A percentile compares a stretch with the other conserved stretches of the same genome.
Evolutionary conservation across 192 early-diverging fungal genomes (phyloP).

Genomic region (Entomortierella lignicola): DNA sequence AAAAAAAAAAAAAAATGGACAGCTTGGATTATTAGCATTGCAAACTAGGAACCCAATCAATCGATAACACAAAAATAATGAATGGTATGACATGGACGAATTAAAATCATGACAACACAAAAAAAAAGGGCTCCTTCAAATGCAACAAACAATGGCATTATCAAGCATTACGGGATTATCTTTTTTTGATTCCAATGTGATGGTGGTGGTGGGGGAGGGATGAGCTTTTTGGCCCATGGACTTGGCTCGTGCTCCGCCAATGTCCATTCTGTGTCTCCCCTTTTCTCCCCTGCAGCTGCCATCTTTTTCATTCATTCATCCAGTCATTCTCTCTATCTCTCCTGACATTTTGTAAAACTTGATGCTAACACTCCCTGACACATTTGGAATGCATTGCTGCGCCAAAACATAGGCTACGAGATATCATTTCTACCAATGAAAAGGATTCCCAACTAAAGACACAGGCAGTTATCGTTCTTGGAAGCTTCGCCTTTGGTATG

Average conservation of each 20-base stretch:
- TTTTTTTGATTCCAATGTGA: background rate
- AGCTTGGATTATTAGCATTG: no score
- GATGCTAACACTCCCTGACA: conserved; percentile 9
- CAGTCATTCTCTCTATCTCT: no score
- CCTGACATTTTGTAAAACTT: no score
- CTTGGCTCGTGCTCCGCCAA: conserved; percentile 28
- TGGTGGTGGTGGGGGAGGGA: background rate
- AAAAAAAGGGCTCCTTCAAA: no score
- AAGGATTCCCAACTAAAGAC: conserved; percentile 61
- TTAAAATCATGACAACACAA: no score
- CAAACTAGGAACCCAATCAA: no score
- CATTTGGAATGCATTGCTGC: background rate
- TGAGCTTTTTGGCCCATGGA: conserved; percentile 5
- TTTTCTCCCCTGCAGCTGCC: conserved; percentile 12
- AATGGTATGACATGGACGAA: no score
- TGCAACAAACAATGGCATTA: no score
- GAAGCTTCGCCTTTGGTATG: conserved; percentile 76
- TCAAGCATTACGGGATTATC: no score
- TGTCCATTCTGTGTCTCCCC: background rate
- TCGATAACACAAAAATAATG: no score
- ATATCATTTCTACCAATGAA: conserved; percentile 58
- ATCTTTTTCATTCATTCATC: no score
- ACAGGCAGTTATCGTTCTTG: conserved; percentile 74
- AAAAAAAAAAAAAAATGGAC: no score
- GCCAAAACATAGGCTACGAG: conserved; percentile 62